Base-by-base conservation (phyloP, 345 rosid species). In the Hibiscus mutabilis region DNA sequence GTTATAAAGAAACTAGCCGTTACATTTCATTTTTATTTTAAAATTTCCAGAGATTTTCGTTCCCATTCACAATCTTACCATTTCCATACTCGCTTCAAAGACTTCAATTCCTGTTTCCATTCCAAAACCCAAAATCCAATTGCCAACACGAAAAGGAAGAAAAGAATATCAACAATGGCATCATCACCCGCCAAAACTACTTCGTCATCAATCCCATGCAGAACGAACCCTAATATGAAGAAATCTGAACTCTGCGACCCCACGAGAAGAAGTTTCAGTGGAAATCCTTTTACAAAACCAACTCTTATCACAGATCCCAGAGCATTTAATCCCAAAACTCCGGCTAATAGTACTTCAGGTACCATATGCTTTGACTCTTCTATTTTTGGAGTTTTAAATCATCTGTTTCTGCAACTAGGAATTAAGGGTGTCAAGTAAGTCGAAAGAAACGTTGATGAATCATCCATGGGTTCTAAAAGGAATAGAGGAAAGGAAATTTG, bases 51-150 rank as follows among this genome's bases (percentile, higher is more conserved):
- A 4, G 6, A 3, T 14, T 47, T 47, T 15, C 52, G 3, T 47
- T 47, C 18, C 16, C n/a, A 47, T 15, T 47, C 52, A 15, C 18
- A 31, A 58, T 65, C 79, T 53, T 75, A 46, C 64, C 79, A n/a
- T 52, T 73, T 29, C 64, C 60, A 75, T 73, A 71, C 70, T 69
- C 51, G 71, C 16, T 59, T 57, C 57, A 16, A 49, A 74, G 15
- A 70, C 52, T 31, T 62, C 10, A 37, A 31, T 57, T 12, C 73
- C 73, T 68, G 13, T 74, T 68, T 13, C 66, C 57, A 29, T 64
- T 61, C 53, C 2, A 24, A 60, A 58, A 37, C 59, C 44, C 57
- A 19, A 21, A 22, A n/a, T 63, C 70, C 8, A 2, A 40, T 40
- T 40, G 0, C 6, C 25, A 62, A 62, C 47, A 4, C 42, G 13